Evolutionary conservation across 2,329 filamentous ascomycete genomes (phyloP).

Genomic region (Dactylonectria macrodidyma): DNA sequence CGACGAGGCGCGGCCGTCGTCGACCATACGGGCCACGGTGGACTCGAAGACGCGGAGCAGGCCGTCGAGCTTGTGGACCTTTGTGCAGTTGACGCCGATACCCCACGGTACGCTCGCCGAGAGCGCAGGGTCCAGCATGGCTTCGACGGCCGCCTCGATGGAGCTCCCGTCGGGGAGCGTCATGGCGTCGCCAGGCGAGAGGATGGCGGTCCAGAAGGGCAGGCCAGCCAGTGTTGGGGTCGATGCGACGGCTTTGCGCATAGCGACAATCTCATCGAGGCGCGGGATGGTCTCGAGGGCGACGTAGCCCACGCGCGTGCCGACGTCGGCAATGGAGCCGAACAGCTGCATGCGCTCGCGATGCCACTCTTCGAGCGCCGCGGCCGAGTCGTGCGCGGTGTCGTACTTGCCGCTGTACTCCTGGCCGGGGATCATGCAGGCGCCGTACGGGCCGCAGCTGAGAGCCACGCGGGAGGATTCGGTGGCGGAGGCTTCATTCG

Average conservation of each 20-base stretch:
- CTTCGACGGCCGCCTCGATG: conserved; percentile 51
- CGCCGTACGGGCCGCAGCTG: conserved; percentile 77
- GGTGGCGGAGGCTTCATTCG: conserved; percentile 20
- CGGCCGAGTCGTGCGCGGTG: conserved; percentile 58
- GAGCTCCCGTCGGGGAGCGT: conserved; percentile 70
- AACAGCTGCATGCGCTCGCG: conserved; percentile 68
- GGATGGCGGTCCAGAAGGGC: conserved; percentile 74
- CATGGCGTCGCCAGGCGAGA: conserved; percentile 71
- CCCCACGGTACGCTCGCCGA: conserved; percentile 65
- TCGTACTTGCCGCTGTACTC: conserved; percentile 77
- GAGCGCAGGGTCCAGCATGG: conserved; percentile 54
- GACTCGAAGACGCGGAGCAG: conserved; percentile 70
- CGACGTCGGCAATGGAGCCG: conserved; percentile 53
- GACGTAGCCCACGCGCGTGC: conserved; percentile 64
- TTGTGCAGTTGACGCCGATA: conserved; percentile 79
- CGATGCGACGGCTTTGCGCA: conserved; percentile 61
- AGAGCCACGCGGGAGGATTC: conserved; percentile 62
- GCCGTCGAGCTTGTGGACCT: conserved; percentile 72
- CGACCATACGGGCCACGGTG: conserved; percentile 57
- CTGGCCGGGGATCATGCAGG: conserved; percentile 75
- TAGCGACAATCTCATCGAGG: conserved; percentile 73
- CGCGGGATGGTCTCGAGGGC: conserved; percentile 78
- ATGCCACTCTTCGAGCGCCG: conserved; percentile 71
- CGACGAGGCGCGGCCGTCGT: conserved; percentile 49
- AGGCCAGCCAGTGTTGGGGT: conserved; percentile 45